A percentile compares a stretch with the other conserved stretches of the same genome.
These are phyloP conservation scores for Nemania diffusa DNA, from an alignment of 2,329 filamentous ascomycete genomes.

Conservation along the genomic window DNA sequence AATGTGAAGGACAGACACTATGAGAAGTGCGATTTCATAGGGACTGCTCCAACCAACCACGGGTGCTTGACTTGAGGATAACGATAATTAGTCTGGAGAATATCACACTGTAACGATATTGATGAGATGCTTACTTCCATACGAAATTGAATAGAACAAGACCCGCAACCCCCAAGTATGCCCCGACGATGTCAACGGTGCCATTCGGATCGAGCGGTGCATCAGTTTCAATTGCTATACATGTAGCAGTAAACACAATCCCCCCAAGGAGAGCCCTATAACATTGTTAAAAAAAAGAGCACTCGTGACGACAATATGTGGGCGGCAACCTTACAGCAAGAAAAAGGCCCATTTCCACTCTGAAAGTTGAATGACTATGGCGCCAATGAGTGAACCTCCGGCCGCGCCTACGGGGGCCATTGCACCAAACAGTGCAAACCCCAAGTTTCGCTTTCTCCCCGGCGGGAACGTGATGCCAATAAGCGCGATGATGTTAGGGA, in stretches of 20 bases:
- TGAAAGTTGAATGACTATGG: constrained; percentile 55
- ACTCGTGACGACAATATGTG: neutral
- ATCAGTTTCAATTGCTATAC: constrained; percentile 23
- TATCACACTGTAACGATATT: neutral
- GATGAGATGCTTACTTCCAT: constrained; percentile 57
- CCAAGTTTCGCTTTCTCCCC: constrained; percentile 57
- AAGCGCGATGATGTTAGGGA: constrained; percentile 64
- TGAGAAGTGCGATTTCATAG: constrained; percentile 54
- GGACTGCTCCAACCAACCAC: constrained; percentile 57
- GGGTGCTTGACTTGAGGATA: constrained; percentile 52
- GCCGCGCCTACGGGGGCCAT: constrained; percentile 25
- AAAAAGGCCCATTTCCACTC: constrained; percentile 18
- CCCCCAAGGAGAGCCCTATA: neutral
- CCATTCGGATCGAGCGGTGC: constrained; percentile 51
- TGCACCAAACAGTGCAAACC: constrained; percentile 59
- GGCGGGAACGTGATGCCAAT: constrained; percentile 60
- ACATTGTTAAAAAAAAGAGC: neutral
- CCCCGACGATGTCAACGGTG: constrained; percentile 55
- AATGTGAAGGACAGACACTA: constrained; percentile 31
- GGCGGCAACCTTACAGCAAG: neutral
- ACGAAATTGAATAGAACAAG: constrained; percentile 62
- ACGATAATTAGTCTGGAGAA: neutral
- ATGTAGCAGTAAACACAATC: neutral
- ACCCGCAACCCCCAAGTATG: constrained; percentile 51
- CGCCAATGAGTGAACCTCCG: constrained; percentile 56